These are phyloP conservation scores for Daldinia grandis DNA, from an alignment of 495 filamentous ascomycete genomes.

Conservation along the genomic window DNA sequence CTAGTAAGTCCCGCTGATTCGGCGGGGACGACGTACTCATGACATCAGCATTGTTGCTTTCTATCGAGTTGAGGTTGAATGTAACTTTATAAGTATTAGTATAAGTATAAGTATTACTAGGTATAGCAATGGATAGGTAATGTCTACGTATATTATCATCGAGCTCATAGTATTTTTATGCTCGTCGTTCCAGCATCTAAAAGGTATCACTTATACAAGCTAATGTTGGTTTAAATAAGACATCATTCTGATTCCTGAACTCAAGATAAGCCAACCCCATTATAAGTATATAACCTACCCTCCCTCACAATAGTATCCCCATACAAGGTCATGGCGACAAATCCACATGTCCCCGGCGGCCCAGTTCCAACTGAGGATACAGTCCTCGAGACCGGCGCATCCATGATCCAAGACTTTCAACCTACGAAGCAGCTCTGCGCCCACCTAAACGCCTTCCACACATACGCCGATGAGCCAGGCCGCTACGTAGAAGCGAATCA, in stretches of 20 bases:
- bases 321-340: slow-evolving; percentile 4
- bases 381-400: slow-evolving; percentile 44
- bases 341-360: slow-evolving; percentile 36
- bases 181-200: not conserved
- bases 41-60: slow-evolving; percentile 33
- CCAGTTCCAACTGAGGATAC: slow-evolving; percentile 33
- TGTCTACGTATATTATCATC: slow-evolving; percentile 11
- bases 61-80: slow-evolving; percentile 4
- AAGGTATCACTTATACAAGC: not conserved
- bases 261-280: not conserved
- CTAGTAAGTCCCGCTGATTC: slow-evolving; percentile 1
- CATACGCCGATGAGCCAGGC: slow-evolving; percentile 73
- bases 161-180: not conserved
- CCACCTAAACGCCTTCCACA: slow-evolving; percentile 86
- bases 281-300: not conserved
- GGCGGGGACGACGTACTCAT: slow-evolving; percentile 28
- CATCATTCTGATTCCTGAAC: not conserved
- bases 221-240: not conserved
- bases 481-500: slow-evolving; percentile 82
- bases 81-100: slow-evolving; percentile 11
- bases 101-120: not conserved
- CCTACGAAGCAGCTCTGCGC: slow-evolving; percentile 83
- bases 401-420: slow-evolving; percentile 62
- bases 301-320: too few relatives aligned
- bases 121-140: slow-evolving; percentile 5